Base-by-base conservation (phyloP, 148 eudicot species). In the Rhododendron williamsianum region DNA sequence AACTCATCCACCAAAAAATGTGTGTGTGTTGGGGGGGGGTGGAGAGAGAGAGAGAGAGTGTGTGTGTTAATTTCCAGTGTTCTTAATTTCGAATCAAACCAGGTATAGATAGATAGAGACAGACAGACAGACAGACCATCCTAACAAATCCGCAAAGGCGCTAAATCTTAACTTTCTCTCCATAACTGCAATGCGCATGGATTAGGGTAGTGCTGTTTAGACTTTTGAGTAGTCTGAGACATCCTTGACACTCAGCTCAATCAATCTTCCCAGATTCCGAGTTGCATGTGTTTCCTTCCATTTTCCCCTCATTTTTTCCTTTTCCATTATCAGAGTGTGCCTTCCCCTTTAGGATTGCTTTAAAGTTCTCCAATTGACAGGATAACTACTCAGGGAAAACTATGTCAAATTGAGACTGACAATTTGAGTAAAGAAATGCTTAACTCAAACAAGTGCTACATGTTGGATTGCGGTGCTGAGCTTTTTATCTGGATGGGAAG, bases 401-500 rank as follows among this genome's bases (percentile, higher is more conserved):
- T 89, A 77, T 71, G 82, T 51, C 80, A 86, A 83, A 43, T 56
- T 83, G 87, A 71, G 27, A 83, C 87, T 83, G 91, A 82, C 81
- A 82, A 89, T 54, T 81, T 91, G 86, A 81, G 83, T 52, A 91
- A 89, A 87, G 92, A 90, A 82, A 74, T 92, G 87, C 91, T 95
- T 58, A 82, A 71, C 76, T 89, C 93, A 83, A 89, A 91, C 86
- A 91, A 89, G 85, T 93, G 98, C 89, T 95, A 93, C 78, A 86
- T 95, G 86, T 84, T 95, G 88, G 98, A 95, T 69, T 92, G 92
- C 65, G 95, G 88, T 87, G 1, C 87, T 46, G 93, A 95, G 74
- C 88, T 93, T 79, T 92, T 87, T 91, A 90, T 90, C 81, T 95
- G 98, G 98, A 89, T 92, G 91, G 98, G 98, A 79, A 95, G 90